phyloP scores from a whole-genome alignment of 768 basidiomycete genomes.

The Amanita rubescens region DNA sequence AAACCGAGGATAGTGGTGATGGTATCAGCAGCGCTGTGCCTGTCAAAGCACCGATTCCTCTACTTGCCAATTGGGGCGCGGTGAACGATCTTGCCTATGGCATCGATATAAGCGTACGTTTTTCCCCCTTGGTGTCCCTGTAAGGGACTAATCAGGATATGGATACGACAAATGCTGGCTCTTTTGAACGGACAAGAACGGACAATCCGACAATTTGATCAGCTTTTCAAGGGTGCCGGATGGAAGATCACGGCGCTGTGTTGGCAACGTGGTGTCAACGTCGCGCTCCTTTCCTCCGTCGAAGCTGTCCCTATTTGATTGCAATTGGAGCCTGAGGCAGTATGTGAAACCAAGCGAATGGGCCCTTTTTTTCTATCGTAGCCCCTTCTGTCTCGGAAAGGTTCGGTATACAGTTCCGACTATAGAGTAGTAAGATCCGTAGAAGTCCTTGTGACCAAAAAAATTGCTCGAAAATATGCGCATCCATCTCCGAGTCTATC shows the following conservation, averaged over 20 bases:
- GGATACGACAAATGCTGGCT: constrained; percentile 29
- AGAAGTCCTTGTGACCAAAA: no score
- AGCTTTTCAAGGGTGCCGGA: constrained; percentile 21
- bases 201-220: constrained; percentile 24
- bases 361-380: no score
- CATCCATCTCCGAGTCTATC: no score
- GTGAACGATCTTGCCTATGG: constrained; percentile 28
- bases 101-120: constrained; percentile 28
- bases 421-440: no score
- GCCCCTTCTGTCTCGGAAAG: no score
- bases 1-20: not conserved
- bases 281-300: constrained; percentile 16
- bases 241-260: constrained; percentile 25
- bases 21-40: constrained; percentile 12
- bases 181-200: constrained; percentile 33
- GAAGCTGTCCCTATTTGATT: constrained; percentile 20
- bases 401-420: no score
- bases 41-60: constrained; percentile 24
- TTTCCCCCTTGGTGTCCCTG: no score
- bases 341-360: not conserved
- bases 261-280: constrained; percentile 13
- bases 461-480: no score
- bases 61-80: constrained; percentile 32
- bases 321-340: not conserved
- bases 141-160: no score